phyloP scores from a whole-genome alignment of 148 eudicot species.

The Camellia lanceoleosa region DNA sequence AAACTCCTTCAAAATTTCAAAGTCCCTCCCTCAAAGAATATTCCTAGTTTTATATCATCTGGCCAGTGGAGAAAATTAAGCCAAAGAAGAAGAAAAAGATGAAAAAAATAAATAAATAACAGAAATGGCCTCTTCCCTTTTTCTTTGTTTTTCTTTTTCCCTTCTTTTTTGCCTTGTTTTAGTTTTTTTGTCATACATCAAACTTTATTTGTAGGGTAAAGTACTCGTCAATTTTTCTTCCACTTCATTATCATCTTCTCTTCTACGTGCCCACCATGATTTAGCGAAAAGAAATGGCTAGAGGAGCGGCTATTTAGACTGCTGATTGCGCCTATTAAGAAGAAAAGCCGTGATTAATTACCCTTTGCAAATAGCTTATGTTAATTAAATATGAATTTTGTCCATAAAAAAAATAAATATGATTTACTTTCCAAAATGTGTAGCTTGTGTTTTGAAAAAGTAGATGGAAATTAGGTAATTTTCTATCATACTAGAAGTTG shows the following conservation, averaged over 20 bases:
- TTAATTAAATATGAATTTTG: not conserved
- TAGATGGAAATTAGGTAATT: not conserved
- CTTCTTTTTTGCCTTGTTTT: not conserved
- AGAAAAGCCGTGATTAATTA: not conserved
- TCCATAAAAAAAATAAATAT: not conserved
- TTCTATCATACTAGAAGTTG: not conserved
- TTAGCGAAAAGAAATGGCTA: conserved; percentile 13
- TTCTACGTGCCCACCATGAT: conserved; percentile 24
- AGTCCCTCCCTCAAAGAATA: not conserved
- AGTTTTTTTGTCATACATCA: conserved; percentile 12
- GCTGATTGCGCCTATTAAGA: conserved; percentile 6
- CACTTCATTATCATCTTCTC: conserved; percentile 19
- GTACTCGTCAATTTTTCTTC: conserved; percentile 8
- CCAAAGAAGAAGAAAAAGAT: not conserved
- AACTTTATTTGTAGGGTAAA: conserved; percentile 18
- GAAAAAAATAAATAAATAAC: not conserved
- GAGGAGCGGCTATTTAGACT: conserved; percentile 2
- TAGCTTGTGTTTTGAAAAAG: not conserved
- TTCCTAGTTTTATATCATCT: not conserved
- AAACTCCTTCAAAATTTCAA: not conserved
- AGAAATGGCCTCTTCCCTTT: not conserved
- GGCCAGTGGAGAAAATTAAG: not conserved
- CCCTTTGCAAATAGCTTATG: not conserved
- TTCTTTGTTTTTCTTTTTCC: not conserved
- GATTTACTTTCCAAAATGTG: too few species aligned